Base-by-base conservation (phyloP, 306 rosid species). In the Vachellia pachyceras region DNA sequence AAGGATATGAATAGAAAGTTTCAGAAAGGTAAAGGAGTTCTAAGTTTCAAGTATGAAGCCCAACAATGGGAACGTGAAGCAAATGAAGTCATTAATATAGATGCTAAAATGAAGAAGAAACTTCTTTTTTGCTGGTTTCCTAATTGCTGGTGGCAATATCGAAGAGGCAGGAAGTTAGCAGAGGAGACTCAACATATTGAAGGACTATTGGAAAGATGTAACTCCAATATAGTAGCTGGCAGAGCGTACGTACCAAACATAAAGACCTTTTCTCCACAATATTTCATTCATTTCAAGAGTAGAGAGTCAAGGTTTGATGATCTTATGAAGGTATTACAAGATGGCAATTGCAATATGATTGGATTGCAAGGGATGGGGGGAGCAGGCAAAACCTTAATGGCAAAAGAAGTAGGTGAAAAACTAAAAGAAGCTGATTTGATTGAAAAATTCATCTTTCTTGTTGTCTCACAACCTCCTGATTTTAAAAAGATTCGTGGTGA, bases 371-470 rank as follows among this genome's bases (percentile, higher is more conserved):
- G 63, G 12, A 55, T 55, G 29, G 63, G 63, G 6, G 33, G 63
- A 6, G 22, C 33, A 3, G 33, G 63, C 0, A 55, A 55, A 55
- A 55, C 63, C 12, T 18, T 33, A n/a, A n/a, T 55, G 29, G 64
- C 35, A 0, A 20, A 6, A 57, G 12, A 57, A 22, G 64, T 57
- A 1, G 20, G 6, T 7, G 49, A 23, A 8, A 0, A 0, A 35
- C 65, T 25, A 23, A 33, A 57, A 57, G 35, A 57, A 57, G 29
- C 65, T 3, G 64, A 72, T 4, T 37, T 5, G 1, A 77, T 77
- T 71, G 75, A 82, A 9, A 17, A 82, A 64, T 82, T 77, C 10
- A 35, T 76, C 35, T 36, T 61, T 47, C 72, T 49, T 1, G 9
- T 50, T 10, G 69, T 77, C 25, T 78, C 82, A 1, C 49, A 41